These are phyloP conservation scores for Polysphondylium violaceum DNA, from an alignment of 78 protist genomes.

Conservation along the genomic window DNA sequence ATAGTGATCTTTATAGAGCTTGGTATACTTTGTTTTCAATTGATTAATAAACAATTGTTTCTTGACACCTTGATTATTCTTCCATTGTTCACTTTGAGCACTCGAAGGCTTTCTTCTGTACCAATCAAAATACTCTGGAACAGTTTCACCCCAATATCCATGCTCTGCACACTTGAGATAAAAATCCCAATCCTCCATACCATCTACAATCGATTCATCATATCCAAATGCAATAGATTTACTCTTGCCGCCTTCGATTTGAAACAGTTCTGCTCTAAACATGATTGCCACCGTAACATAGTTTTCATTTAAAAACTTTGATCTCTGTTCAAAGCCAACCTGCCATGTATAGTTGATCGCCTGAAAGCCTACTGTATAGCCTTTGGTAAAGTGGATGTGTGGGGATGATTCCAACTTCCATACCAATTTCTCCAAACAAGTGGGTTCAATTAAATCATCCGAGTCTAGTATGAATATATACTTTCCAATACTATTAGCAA, in stretches of 20 bases:
- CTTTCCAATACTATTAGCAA: background rate
- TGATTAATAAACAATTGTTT: background rate
- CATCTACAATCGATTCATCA: conserved; percentile 33
- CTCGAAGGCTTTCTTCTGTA: conserved; percentile 41
- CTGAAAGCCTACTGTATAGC: conserved; percentile 40
- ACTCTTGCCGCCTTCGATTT: background rate
- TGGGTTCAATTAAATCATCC: conserved; percentile 66
- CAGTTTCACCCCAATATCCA: conserved; percentile 74
- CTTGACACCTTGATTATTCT: background rate
- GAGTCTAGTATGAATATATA: conserved; percentile 49
- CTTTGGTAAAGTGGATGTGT: conserved; percentile 42
- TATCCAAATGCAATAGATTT: conserved; percentile 7
- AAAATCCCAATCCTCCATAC: conserved; percentile 79
- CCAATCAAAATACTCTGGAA: conserved; percentile 70
- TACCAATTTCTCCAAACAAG: conserved; percentile 43
- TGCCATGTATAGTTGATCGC: conserved; percentile 41
- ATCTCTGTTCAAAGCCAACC: conserved; percentile 37
- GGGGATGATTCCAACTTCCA: conserved; percentile 49
- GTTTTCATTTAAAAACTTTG: conserved; percentile 25
- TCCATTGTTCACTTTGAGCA: conserved; percentile 19
- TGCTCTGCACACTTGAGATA: conserved; percentile 19
- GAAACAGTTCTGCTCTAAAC: conserved; percentile 24
- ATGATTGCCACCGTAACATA: conserved; percentile 35
- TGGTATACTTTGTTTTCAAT: conserved; percentile 48
- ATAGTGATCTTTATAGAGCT: background rate